Evolutionary conservation across 2,329 filamentous ascomycete species (phyloP).

Genomic region (Xylariaceae sp.): DNA sequence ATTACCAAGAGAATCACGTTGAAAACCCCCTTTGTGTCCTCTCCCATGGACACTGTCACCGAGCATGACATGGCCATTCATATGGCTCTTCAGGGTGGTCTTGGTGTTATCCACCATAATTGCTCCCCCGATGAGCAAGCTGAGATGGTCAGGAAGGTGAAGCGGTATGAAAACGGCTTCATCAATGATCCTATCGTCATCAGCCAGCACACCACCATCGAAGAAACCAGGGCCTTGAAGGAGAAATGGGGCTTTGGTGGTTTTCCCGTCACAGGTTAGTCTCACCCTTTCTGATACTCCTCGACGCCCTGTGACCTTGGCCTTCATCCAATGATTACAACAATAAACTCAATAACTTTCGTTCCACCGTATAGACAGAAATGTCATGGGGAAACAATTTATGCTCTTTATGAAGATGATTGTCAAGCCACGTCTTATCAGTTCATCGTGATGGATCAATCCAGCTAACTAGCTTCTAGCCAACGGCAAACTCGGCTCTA

Average conservation of each 20-base stretch:
- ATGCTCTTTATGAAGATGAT: conserved; percentile 43
- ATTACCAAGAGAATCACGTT: conserved; percentile 93
- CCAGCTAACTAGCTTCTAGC: conserved; percentile 57
- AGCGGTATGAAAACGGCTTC: conserved; percentile 99
- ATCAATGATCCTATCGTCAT: conserved; percentile 95
- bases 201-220: conserved; percentile 79
- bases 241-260: conserved; percentile 98
- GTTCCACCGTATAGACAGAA: conserved; percentile 97
- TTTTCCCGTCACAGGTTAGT: conserved; percentile 95
- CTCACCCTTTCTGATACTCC: conserved; percentile 12
- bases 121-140: conserved; percentile 96
- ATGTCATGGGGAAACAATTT: conserved; percentile 76
- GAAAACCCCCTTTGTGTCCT: conserved; percentile 95
- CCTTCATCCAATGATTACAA: conserved; percentile 76
- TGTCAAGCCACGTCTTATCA: conserved; percentile 7
- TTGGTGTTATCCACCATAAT: conserved; percentile 98
- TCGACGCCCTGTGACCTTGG: conserved; percentile 10
- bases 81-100: conserved; percentile 82
- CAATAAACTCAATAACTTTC: conserved; percentile 91
- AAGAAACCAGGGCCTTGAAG: conserved; percentile 86
- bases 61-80: conserved; percentile 99
- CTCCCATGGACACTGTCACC: conserved; percentile 99
- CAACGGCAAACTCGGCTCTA: conserved; percentile 86
- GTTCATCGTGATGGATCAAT: conserved; percentile 12
- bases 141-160: conserved; percentile 98